phyloP scores from a whole-genome alignment of 2,329 filamentous ascomycete species.

The Teratosphaeria gauchensis region DNA sequence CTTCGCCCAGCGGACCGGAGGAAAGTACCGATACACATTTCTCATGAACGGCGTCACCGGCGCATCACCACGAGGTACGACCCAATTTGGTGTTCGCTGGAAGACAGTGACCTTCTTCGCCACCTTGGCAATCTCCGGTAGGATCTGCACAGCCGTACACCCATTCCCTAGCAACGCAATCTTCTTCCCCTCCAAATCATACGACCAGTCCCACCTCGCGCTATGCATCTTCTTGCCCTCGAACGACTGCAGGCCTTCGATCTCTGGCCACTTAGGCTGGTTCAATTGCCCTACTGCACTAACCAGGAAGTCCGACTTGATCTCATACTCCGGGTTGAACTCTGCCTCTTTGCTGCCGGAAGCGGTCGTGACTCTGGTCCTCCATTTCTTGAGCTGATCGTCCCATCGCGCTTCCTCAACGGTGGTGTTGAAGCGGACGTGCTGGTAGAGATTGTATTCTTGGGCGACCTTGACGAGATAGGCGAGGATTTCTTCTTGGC shows the following conservation, averaged over 20 bases:
- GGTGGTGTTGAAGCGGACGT: conserved; percentile 48
- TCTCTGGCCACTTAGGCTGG: conserved; percentile 40
- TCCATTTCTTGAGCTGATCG: conserved; percentile 43
- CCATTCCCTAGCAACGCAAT: conserved; percentile 53
- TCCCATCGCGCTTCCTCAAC: conserved; percentile 48
- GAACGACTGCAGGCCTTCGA: conserved; percentile 40
- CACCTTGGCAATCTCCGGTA: conserved; percentile 46
- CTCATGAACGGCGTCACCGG: conserved; percentile 35
- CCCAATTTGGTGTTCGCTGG: conserved; percentile 51
- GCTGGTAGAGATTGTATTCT: conserved; percentile 45
- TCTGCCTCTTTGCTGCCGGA: conserved; percentile 46
- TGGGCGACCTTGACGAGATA: conserved; percentile 46
- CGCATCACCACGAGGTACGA: conserved; percentile 44
- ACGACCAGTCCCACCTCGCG: conserved; percentile 52
- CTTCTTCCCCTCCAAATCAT: conserved; percentile 44
- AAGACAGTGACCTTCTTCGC: conserved; percentile 44
- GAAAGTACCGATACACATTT: conserved; percentile 40
- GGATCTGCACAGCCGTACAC: conserved; percentile 49
- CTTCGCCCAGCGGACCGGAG: conserved; percentile 41
- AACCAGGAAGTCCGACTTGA: conserved; percentile 47
- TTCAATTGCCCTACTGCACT: conserved; percentile 53
- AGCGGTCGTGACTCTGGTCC: conserved; percentile 38
- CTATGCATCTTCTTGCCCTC: conserved; percentile 47
- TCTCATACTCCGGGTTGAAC: conserved; percentile 42
- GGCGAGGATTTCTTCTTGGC: conserved; percentile 50